phyloP scores from a whole-genome alignment of 345 rosid species.

The Combretum micranthum region DNA sequence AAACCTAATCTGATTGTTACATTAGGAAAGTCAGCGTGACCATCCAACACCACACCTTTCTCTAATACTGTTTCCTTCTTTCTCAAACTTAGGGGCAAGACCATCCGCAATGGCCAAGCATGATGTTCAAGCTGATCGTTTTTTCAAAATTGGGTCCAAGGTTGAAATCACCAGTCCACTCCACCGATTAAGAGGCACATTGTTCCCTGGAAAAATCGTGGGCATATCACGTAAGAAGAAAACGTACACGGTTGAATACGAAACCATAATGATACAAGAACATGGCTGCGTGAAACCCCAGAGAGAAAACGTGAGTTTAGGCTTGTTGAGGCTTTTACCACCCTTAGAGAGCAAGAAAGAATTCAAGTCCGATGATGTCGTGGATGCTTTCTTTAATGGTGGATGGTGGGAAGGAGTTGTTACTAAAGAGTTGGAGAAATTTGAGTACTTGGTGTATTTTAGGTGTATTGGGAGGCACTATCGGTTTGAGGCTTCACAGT shows the following conservation, averaged over 20 bases:
- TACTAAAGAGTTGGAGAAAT: slow-evolving; percentile 3
- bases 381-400: slow-evolving; percentile 16
- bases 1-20: no score
- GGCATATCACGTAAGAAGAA: slow-evolving; percentile 5
- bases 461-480: slow-evolving; percentile 10
- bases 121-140: no score
- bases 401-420: slow-evolving; percentile 20
- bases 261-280: slow-evolving; percentile 3
- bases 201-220: slow-evolving; percentile 13
- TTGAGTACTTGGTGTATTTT: slow-evolving; percentile 10
- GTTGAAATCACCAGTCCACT: slow-evolving; percentile 18
- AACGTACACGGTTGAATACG: slow-evolving; percentile 13
- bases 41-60: no score
- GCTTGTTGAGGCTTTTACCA: slow-evolving; percentile 13
- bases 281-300: slow-evolving; percentile 3
- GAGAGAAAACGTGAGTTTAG: slow-evolving; percentile 6
- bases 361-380: slow-evolving; percentile 6
- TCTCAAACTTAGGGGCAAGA: no score
- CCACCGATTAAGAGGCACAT: slow-evolving; percentile 6
- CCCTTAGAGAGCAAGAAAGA: neutral
- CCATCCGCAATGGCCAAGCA: no score
- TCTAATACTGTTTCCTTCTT: no score
- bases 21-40: no score
- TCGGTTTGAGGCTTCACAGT: slow-evolving; percentile 7
- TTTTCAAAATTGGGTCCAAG: slow-evolving; percentile 9